A percentile compares a stretch with the other conserved stretches of the same genome.
Conservation (phyloP, 495 filamentous ascomycete genomes). For the Penicillium samsonianum region DNA sequence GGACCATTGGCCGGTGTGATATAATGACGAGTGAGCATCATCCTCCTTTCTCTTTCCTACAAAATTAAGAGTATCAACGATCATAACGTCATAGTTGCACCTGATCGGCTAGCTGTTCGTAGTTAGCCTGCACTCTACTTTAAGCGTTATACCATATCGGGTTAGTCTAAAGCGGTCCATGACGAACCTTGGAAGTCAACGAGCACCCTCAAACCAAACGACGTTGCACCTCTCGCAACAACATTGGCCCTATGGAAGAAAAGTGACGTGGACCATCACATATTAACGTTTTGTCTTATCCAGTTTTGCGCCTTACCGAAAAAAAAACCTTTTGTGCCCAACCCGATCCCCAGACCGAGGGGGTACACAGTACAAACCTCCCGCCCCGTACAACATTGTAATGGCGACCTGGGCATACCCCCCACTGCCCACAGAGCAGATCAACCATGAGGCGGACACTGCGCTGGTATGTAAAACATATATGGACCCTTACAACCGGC, state of each 20-base stretch:
- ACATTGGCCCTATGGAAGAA: conserved; percentile 6
- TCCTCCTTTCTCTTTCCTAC: conserved; percentile 3
- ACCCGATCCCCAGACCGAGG: neutral
- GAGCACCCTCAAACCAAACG: conserved; percentile 10
- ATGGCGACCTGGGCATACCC: conserved; percentile 83
- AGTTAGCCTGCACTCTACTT: conserved; percentile 25
- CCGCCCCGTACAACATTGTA: conserved; percentile 9
- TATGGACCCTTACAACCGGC: neutral
- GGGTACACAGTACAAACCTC: neutral
- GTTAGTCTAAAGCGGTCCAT: conserved; percentile 30
- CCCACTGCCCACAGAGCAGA: conserved; percentile 61
- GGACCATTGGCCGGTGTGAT: neutral
- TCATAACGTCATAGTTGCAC: conserved; percentile 41
- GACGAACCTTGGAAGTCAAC: conserved; percentile 41
- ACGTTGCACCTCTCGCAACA: conserved; percentile 26
- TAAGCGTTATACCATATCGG: conserved; percentile 23
- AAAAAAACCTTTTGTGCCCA: conserved; percentile 4
- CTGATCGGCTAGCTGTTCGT: conserved; percentile 24
- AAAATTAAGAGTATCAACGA: conserved; percentile 17
- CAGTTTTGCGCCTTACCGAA: conserved; percentile 8
- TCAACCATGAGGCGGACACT: conserved; percentile 66
- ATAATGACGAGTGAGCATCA: conserved; percentile 21
- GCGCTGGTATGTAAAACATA: conserved; percentile 57
- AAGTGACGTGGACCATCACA: conserved; percentile 30
- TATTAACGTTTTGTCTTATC: conserved; percentile 4